phyloP scores from a whole-genome alignment of 2,329 filamentous ascomycete species.

The Fusarium lateritium region DNA sequence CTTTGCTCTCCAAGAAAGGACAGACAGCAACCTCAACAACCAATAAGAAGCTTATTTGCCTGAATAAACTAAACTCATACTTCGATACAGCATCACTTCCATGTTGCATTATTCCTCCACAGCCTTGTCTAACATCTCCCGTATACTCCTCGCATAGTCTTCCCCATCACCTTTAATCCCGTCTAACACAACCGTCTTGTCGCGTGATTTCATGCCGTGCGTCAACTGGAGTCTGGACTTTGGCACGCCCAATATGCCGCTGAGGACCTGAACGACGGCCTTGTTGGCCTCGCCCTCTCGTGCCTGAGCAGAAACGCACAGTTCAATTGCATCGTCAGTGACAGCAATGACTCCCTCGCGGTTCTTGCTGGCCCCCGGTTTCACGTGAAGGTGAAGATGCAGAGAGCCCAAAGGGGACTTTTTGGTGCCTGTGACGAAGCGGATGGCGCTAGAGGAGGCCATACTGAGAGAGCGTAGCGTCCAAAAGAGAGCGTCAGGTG shows the following conservation, averaged over 20 bases:
- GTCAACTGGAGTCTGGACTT: slow-evolving; percentile 75
- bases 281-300: slow-evolving; percentile 79
- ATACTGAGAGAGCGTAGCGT: slow-evolving; percentile 31
- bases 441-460: slow-evolving; percentile 56
- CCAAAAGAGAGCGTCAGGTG: slow-evolving; percentile 8
- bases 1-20: no score
- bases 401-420: slow-evolving; percentile 64
- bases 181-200: slow-evolving; percentile 70
- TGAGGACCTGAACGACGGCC: slow-evolving; percentile 74
- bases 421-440: slow-evolving; percentile 64
- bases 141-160: slow-evolving; percentile 47
- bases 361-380: slow-evolving; percentile 73
- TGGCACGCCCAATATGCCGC: slow-evolving; percentile 70
- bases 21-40: neutral
- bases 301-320: slow-evolving; percentile 76
- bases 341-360: slow-evolving; percentile 73
- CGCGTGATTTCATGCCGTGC: slow-evolving; percentile 73
- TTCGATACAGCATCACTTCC: neutral
- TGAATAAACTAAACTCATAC: slow-evolving; percentile 8
- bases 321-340: slow-evolving; percentile 69
- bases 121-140: slow-evolving; percentile 50
- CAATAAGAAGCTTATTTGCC: slow-evolving; percentile 25
- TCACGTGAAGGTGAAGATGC: slow-evolving; percentile 76
- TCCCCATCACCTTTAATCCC: slow-evolving; percentile 54
- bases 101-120: slow-evolving; percentile 29